Conservation (phyloP, 208 protist genomes). For the Porcisia hertigi region DNA sequence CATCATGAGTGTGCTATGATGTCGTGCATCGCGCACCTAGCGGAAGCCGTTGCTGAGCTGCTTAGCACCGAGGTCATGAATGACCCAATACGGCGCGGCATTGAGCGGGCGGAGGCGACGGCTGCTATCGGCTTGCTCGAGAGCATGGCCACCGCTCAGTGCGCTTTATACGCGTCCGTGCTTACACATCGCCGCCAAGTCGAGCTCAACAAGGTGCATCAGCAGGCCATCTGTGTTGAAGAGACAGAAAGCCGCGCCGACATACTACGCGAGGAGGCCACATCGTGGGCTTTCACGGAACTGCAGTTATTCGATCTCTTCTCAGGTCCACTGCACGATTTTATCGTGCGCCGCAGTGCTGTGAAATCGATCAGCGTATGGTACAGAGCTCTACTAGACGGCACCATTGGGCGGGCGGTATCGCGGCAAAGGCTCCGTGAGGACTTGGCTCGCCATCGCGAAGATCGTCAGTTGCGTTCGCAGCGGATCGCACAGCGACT, state of each 20-base stretch:
- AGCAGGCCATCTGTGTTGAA: constrained; percentile 12
- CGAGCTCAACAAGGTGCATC: constrained; percentile 11
- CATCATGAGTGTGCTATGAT: constrained; percentile 13
- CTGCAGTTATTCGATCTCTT: constrained; percentile 10
- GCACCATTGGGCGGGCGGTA: constrained; percentile 20
- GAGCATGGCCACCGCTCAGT: constrained; percentile 8
- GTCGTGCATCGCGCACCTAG: constrained; percentile 12
- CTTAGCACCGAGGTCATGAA: constrained; percentile 7
- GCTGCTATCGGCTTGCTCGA: constrained; percentile 15
- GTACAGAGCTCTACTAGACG: constrained; percentile 17
- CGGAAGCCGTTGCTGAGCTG: constrained; percentile 8
- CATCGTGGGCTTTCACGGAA: constrained; percentile 14
- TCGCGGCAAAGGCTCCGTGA: constrained; percentile 22
- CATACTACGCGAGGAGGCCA: constrained; percentile 18
- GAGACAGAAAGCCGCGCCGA: constrained; percentile 24
- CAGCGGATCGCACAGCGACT: constrained; percentile 25
- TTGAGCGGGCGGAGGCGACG: constrained; percentile 15
- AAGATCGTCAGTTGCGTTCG: constrained; percentile 15
- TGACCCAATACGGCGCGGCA: constrained; percentile 15
- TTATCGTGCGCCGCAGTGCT: constrained; percentile 19
- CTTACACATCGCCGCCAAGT: constrained; percentile 1
- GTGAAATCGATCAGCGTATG: constrained; percentile 22
- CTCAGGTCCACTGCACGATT: constrained; percentile 25
- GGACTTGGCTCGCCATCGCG: constrained; percentile 12
- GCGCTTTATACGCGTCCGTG: constrained; percentile 7